Evolutionary conservation across 306 rosid species (phyloP).

Genomic region (Lathyrus aphaca): DNA sequence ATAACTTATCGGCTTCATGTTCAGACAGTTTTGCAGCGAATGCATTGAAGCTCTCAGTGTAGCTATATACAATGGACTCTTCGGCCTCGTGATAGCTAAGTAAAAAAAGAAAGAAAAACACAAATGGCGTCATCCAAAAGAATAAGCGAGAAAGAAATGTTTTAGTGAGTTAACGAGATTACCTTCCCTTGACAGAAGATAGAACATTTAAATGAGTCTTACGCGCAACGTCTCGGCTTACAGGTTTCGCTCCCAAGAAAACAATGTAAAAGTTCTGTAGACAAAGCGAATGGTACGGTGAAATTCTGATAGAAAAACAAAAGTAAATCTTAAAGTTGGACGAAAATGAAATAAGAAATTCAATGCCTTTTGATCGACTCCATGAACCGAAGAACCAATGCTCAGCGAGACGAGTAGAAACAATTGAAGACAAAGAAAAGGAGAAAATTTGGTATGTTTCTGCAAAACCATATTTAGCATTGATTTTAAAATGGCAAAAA

Average conservation of each 20-base stretch:
- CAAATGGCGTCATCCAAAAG: slow-evolving; percentile 11
- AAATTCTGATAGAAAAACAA: slow-evolving; percentile 9
- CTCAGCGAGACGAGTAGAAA: slow-evolving; percentile 34
- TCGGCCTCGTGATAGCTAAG: slow-evolving; percentile 61
- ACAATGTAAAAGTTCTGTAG: slow-evolving; percentile 75
- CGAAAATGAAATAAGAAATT: slow-evolving; percentile 24
- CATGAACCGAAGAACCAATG: slow-evolving; percentile 42
- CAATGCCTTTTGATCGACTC: slow-evolving; percentile 49
- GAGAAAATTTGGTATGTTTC: slow-evolving; percentile 20
- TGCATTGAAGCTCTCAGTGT: slow-evolving; percentile 81
- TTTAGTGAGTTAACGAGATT: not conserved
- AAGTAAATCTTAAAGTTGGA: not conserved
- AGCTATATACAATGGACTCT: slow-evolving; percentile 74
- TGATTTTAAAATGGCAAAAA: slow-evolving; percentile 35
- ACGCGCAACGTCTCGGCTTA: slow-evolving; percentile 36
- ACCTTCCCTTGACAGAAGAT: slow-evolving; percentile 75
- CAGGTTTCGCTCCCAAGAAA: slow-evolving; percentile 52
- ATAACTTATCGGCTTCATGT: slow-evolving; percentile 64
- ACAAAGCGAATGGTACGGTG: slow-evolving; percentile 23
- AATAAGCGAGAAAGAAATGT: not conserved
- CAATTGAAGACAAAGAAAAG: slow-evolving; percentile 43
- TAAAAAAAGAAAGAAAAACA: slow-evolving; percentile 17
- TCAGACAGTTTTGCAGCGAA: slow-evolving; percentile 80
- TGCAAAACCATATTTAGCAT: slow-evolving; percentile 37
- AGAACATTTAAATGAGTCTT: slow-evolving; percentile 61